Conservation (phyloP, 2,329 filamentous ascomycete genomes). For the Pyrenochaeta sp. region DNA sequence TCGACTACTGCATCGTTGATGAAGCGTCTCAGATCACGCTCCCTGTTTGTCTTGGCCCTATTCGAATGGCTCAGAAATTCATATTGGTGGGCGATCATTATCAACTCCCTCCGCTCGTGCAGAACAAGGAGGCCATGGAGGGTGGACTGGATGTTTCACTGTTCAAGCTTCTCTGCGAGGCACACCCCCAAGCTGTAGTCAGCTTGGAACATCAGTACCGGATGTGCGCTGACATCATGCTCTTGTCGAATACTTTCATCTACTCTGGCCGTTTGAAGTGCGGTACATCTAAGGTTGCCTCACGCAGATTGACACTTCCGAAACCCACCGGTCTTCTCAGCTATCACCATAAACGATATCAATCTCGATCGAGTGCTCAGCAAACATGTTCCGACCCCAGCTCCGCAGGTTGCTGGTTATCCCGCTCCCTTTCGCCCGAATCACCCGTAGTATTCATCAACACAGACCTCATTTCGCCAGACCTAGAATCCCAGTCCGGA, state of each 20-base stretch:
- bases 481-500: slow-evolving; percentile 73
- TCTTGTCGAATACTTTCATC: slow-evolving; percentile 89
- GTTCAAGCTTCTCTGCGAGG: slow-evolving; percentile 92
- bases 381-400: slow-evolving; percentile 61
- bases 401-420: slow-evolving; percentile 74
- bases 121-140: slow-evolving; percentile 84
- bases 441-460: slow-evolving; percentile 87
- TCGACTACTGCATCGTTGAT: slow-evolving; percentile 98
- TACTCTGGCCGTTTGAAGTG: slow-evolving; percentile 92
- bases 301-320: slow-evolving; percentile 72
- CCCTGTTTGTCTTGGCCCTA: slow-evolving; percentile 91
- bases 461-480: slow-evolving; percentile 76
- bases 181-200: slow-evolving; percentile 85
- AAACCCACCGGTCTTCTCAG: slow-evolving; percentile 45
- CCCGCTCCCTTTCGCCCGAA: slow-evolving; percentile 72
- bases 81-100: slow-evolving; percentile 97
- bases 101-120: slow-evolving; percentile 91
- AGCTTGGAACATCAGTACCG: slow-evolving; percentile 96
- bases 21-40: slow-evolving; percentile 98
- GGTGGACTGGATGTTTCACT: slow-evolving; percentile 91
- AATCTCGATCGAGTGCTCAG: slow-evolving; percentile 12
- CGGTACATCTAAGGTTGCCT: slow-evolving; percentile 78
- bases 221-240: slow-evolving; percentile 98
- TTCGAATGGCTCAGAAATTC: slow-evolving; percentile 90
- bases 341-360: slow-evolving; percentile 42